Base-by-base conservation (phyloP, 2,329 filamentous ascomycete genomes). In the Pseudocercospora macadamiae region DNA sequence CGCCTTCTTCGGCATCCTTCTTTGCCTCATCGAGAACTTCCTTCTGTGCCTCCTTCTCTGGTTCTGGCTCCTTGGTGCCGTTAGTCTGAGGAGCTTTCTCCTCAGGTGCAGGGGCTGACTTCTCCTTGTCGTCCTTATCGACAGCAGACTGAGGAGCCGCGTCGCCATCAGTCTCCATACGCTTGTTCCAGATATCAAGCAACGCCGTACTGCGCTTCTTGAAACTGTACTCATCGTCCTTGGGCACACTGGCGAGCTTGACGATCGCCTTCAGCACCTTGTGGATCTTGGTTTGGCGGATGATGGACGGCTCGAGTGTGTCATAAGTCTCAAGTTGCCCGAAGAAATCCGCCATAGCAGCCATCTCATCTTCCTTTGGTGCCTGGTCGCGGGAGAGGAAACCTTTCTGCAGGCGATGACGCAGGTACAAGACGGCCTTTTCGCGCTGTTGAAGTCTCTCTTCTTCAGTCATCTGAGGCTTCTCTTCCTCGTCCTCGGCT, bases 251-350 rank as follows among this genome's bases (percentile, higher is more conserved):
- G 42, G 88, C 84, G 7, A 99, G 82, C 80, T 96, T 97, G 69
- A 97, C 80, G 66, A 99, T 95, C 3, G 89, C 92, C 79, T 96
- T 96, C 57, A 99, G 83, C 9, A 99, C 93, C 80, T 99, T 99
- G 85, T 97, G 93, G 76, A 99, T 97, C 83, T 97, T 99, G 62
- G 95, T 99, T 12, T 80, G 82, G 64, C 90, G 87, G 70, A 97
- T 96, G 68, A 97, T 95, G 65, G 87, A 86, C 26, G 90, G 91
- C 73, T 97, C 93, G 3, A 97, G 84, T 64, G 96, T 90, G 1
- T 85, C 74, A 81, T 86, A 88, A 6, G 82, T 84, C 77, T 99
- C 95, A 4, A 99, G 84, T 74, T 96, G 91, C 26, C 82, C 83
- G 57, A 96, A 81, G 69, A 87, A 91, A 16, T 90, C 88, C 3